Evolutionary conservation across 129 eudicot species (phyloP).

Genomic region (Helianthus tuberosus): DNA sequence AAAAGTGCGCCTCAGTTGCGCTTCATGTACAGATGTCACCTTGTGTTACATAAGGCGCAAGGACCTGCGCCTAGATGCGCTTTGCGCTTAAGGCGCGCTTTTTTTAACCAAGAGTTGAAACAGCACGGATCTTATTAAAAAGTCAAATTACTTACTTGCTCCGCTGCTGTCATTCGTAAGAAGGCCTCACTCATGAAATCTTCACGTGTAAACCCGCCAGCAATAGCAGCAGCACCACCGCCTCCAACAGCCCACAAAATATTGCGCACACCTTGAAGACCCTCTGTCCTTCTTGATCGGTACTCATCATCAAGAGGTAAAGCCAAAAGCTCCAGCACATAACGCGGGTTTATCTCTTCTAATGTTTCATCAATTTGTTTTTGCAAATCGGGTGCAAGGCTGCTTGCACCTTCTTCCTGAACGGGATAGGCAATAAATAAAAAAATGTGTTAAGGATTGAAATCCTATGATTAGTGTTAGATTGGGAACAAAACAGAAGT

Average conservation of each 20-base stretch:
- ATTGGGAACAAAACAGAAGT: too few species aligned
- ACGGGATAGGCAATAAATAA: not conserved
- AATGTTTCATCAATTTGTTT: slow-evolving; percentile 95
- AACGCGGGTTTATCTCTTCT: slow-evolving; percentile 91
- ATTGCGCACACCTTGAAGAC: slow-evolving; percentile 93
- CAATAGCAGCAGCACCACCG: slow-evolving; percentile 93
- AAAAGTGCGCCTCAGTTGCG: too few species aligned
- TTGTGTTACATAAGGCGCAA: too few species aligned
- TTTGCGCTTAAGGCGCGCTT: too few species aligned
- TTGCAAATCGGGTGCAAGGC: slow-evolving; percentile 94
- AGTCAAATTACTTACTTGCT: slow-evolving; percentile 60
- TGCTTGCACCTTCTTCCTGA: slow-evolving; percentile 99
- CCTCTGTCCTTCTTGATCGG: slow-evolving; percentile 72
- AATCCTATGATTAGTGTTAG: too few species aligned
- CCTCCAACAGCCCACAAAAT: slow-evolving; percentile 99
- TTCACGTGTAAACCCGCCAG: slow-evolving; percentile 95
- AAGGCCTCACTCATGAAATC: slow-evolving; percentile 96
- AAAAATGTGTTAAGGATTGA: too few species aligned
- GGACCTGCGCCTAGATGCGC: too few species aligned
- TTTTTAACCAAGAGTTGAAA: too few species aligned
- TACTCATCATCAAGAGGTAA: slow-evolving; percentile 78
- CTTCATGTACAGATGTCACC: too few species aligned
- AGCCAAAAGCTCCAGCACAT: slow-evolving; percentile 86
- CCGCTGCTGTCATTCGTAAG: slow-evolving; percentile 79
- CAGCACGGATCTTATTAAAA: not conserved